These are phyloP conservation scores for Flaveria trinervia DNA, from an alignment of 129 eudicot genomes.

Conservation along the genomic window DNA sequence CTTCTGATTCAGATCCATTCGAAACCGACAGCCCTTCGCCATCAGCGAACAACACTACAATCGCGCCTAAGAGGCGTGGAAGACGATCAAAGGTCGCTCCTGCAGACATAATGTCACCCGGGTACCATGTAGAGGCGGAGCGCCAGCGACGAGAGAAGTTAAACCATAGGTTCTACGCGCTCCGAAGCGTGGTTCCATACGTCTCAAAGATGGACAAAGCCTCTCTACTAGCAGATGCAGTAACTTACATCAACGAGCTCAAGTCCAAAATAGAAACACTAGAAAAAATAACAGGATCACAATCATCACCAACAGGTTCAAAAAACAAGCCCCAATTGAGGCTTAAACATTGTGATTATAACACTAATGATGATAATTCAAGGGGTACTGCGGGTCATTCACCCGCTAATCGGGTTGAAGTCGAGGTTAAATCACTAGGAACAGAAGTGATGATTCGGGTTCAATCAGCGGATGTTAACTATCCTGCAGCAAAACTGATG, in stretches of 20 bases:
- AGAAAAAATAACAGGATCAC: slow-evolving; percentile 26
- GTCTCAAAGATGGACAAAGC: slow-evolving; percentile 75
- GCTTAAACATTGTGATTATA: background rate
- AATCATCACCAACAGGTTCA: slow-evolving; percentile 8
- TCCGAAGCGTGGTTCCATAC: slow-evolving; percentile 56
- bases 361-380: background rate
- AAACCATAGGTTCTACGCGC: slow-evolving; percentile 54
- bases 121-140: slow-evolving; percentile 56
- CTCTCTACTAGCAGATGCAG: slow-evolving; percentile 56
- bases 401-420: slow-evolving; percentile 22
- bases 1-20: slow-evolving; percentile 33
- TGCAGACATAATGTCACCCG: slow-evolving; percentile 3
- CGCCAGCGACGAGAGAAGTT: slow-evolving; percentile 61
- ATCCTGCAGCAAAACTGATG: slow-evolving; percentile 50
- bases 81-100: slow-evolving; percentile 37
- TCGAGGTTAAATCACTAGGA: slow-evolving; percentile 52
- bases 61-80: slow-evolving; percentile 32
- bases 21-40: slow-evolving; percentile 31
- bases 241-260: slow-evolving; percentile 58
- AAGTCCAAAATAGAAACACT: slow-evolving; percentile 38
- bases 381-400: background rate
- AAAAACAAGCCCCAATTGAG: slow-evolving; percentile 17
- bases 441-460: slow-evolving; percentile 53
- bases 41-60: slow-evolving; percentile 1
- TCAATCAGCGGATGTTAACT: slow-evolving; percentile 35